Percentiles rank a stretch among this genome's conserved stretches.
These are phyloP conservation scores for Auricularia sp. DNA, from an alignment of 768 basidiomycete species.

Conservation along the genomic window DNA sequence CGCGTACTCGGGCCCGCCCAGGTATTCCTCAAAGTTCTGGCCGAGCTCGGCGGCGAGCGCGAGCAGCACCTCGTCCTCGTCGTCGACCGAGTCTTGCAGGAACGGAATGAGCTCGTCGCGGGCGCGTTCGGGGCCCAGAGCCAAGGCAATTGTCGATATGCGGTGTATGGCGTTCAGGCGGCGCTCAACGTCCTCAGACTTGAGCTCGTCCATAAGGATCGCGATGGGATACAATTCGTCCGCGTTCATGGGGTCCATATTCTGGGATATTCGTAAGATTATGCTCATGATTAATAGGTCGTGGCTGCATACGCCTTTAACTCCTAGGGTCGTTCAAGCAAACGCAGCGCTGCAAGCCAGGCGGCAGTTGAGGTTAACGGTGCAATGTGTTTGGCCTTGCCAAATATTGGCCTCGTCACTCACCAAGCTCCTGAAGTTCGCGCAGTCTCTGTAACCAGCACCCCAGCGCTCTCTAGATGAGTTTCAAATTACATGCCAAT, in stretches of 20 bases:
- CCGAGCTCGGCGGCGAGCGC: conserved; percentile 95
- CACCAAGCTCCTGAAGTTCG: no score
- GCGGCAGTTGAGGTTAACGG: not conserved
- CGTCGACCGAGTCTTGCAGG: conserved; percentile 97
- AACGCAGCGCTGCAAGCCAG: not conserved
- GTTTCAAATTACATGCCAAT: no score
- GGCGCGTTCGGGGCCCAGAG: conserved; percentile 89
- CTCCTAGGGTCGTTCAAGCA: not conserved
- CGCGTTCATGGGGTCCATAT: conserved; percentile 7
- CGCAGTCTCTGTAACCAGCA: no score
- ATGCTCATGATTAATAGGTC: not conserved
- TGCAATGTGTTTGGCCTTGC: not conserved
- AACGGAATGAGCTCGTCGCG: conserved; percentile 94
- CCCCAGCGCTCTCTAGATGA: no score
- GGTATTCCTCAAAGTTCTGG: conserved; percentile 83
- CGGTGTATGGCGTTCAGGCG: conserved; percentile 95
- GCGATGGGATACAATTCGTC: conserved; percentile 84
- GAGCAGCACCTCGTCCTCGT: conserved; percentile 95
- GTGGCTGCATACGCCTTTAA: not conserved
- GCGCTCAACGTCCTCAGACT: conserved; percentile 90
- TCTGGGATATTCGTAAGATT: not conserved
- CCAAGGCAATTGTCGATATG: conserved; percentile 95
- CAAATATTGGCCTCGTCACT: not conserved
- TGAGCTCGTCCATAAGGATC: conserved; percentile 94
- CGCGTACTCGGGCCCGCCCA: conserved; percentile 81